phyloP scores from a whole-genome alignment of 495 filamentous ascomycete species.

The Viridothelium virens region DNA sequence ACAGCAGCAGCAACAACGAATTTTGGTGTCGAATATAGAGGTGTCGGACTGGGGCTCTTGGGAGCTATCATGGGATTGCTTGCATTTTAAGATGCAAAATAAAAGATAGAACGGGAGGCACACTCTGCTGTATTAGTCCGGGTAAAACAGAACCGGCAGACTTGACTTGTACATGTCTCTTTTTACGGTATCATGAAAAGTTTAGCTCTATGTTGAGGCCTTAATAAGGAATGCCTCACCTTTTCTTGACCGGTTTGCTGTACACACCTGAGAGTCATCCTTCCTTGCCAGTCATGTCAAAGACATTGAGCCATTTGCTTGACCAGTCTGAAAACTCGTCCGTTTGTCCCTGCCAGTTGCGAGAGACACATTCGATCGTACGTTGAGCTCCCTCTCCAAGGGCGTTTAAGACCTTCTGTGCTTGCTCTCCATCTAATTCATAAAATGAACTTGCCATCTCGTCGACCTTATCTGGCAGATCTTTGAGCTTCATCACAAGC shows the following conservation, averaged over 20 bases:
- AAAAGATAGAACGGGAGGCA: background rate
- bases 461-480: slow-evolving; percentile 41
- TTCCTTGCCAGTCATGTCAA: background rate
- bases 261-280: background rate
- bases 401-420: slow-evolving; percentile 23
- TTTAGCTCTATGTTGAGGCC: background rate
- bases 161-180: background rate
- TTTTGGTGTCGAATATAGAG: background rate
- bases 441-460: slow-evolving; percentile 44
- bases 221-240: background rate
- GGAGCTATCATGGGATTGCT: slow-evolving; percentile 2
- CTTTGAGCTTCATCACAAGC: slow-evolving; percentile 35
- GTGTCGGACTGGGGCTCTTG: background rate
- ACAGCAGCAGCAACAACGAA: background rate
- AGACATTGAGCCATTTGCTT: slow-evolving; percentile 27
- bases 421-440: slow-evolving; percentile 42
- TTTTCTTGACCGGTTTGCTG: slow-evolving; percentile 12
- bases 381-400: slow-evolving; percentile 27
- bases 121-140: background rate
- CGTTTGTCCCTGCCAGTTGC: slow-evolving; percentile 29
- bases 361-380: slow-evolving; percentile 19
- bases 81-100: background rate
- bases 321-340: slow-evolving; percentile 36
- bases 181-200: background rate
- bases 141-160: slow-evolving; percentile 10